Conservation (phyloP, 164 flowering plant species). For the Amborella trichopoda region DNA sequence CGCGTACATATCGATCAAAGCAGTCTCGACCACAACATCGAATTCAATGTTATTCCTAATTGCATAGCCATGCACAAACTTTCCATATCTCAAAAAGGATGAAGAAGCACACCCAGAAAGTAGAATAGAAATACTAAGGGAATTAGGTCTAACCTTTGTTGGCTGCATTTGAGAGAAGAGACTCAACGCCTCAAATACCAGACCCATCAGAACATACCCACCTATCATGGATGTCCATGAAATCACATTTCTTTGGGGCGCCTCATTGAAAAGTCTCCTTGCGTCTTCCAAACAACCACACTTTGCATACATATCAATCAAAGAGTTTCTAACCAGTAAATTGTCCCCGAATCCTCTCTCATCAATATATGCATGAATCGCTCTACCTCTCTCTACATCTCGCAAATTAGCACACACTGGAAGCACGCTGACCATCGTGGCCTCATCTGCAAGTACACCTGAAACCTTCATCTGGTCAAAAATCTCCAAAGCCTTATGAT, state of each 20-base stretch:
- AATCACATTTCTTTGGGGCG: conserved; percentile 51
- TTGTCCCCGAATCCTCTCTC: conserved; percentile 21
- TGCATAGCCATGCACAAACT: conserved; percentile 55
- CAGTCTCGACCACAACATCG: conserved; percentile 52
- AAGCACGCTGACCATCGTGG: conserved; percentile 51
- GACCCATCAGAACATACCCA: conserved; percentile 37
- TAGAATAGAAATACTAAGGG: conserved; percentile 45
- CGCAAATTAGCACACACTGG: conserved; percentile 49
- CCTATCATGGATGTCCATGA: conserved; percentile 69
- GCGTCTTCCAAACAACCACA: conserved; percentile 53
- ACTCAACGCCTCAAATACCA: conserved; percentile 26
- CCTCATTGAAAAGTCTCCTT: conserved; percentile 30
- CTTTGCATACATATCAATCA: conserved; percentile 68
- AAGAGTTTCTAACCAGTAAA: conserved; percentile 36
- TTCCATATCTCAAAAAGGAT: conserved; percentile 25
- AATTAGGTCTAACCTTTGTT: conserved; percentile 47
- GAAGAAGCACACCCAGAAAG: conserved; percentile 45
- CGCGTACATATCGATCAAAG: conserved; percentile 64
- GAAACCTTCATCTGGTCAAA: conserved; percentile 28
- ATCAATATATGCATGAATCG: conserved; percentile 29
- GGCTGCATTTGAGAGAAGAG: conserved; percentile 36
- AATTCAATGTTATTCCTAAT: conserved; percentile 27
- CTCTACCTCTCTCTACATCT: conserved; percentile 29
- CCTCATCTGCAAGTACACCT: conserved; percentile 36
- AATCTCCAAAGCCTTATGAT: conserved; percentile 32